phyloP scores from a whole-genome alignment of 2,329 filamentous ascomycete species.

The Ophiocordyceps robertsii region DNA sequence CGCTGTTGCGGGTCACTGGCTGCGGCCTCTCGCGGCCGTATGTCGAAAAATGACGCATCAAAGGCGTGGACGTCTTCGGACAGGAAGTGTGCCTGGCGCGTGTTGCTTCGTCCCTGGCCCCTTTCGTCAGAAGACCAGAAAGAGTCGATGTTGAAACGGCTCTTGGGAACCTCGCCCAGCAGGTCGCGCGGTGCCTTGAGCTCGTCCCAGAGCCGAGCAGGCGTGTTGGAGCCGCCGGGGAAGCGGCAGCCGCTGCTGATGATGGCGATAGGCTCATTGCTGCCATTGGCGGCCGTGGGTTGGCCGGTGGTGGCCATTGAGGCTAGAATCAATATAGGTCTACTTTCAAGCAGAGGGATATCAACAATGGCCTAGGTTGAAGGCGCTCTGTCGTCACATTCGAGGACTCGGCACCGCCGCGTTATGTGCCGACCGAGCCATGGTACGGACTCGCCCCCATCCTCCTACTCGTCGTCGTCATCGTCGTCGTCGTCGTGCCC shows the following conservation, averaged over 20 bases:
- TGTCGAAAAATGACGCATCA: constrained; percentile 25
- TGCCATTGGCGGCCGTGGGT: no score
- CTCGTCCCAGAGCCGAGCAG: constrained; percentile 20
- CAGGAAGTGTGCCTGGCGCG: background rate
- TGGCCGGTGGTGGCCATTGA: no score
- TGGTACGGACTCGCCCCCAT: no score
- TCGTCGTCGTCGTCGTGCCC: no score
- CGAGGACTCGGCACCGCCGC: no score
- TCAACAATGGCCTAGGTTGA: no score
- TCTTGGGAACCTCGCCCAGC: constrained; percentile 11
- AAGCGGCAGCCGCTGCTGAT: constrained; percentile 25
- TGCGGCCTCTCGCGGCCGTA: constrained; percentile 21
- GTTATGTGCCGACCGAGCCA: no score
- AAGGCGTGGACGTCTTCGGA: background rate
- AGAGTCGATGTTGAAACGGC: constrained; percentile 11
- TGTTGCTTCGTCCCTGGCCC: constrained; percentile 6
- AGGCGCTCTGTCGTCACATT: no score
- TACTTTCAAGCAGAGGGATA: no score
- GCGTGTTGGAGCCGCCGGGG: constrained; percentile 17
- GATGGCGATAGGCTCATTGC: constrained; percentile 13
- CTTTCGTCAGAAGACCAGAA: constrained; percentile 16
- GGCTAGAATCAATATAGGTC: no score
- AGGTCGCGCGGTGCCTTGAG: constrained; percentile 16
- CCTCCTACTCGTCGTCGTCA: no score
- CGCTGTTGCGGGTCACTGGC: constrained; percentile 29